Evolutionary conservation across 2,329 filamentous ascomycete genomes (phyloP).

Genomic region (Cryphonectria nitschkei): DNA sequence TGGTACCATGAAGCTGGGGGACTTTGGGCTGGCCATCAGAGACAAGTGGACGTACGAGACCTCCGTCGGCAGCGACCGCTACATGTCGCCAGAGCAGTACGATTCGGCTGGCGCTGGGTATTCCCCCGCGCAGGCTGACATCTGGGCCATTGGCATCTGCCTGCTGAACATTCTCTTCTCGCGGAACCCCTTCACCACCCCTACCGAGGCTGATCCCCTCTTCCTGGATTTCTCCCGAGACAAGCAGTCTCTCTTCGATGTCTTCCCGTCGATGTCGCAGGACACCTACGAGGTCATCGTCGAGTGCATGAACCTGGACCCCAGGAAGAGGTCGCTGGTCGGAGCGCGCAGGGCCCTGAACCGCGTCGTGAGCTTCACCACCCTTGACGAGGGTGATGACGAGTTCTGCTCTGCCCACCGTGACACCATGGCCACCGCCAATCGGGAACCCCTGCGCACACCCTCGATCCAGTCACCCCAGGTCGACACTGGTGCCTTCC

Average conservation of each 20-base stretch:
- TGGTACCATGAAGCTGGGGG: constrained; percentile 92
- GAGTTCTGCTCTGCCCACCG: constrained; percentile 89
- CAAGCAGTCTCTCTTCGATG: constrained; percentile 94
- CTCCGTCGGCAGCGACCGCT: constrained; percentile 94
- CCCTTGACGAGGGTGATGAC: constrained; percentile 85
- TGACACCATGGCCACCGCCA: constrained; percentile 78
- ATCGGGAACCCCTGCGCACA: constrained; percentile 92
- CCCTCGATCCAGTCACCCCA: constrained; percentile 91
- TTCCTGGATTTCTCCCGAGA: constrained; percentile 93
- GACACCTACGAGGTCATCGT: constrained; percentile 95
- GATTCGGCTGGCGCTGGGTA: constrained; percentile 87
- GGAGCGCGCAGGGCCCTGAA: constrained; percentile 78
- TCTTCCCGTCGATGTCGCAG: constrained; percentile 98
- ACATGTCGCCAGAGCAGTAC: constrained; percentile 99
- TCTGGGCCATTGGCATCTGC: constrained; percentile 97
- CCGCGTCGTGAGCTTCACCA: constrained; percentile 88
- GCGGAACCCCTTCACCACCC: constrained; percentile 91
- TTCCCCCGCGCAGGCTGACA: constrained; percentile 88
- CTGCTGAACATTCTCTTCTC: constrained; percentile 96
- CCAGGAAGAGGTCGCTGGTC: constrained; percentile 80
- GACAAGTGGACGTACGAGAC: constrained; percentile 90
- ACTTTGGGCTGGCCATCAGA: constrained; percentile 90
- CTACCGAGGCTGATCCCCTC: constrained; percentile 85
- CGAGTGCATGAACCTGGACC: constrained; percentile 89
- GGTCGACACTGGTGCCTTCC: constrained; percentile 81